Base-by-base conservation (phyloP, 306 rosid genomes). In the Gillenia trifoliata region DNA sequence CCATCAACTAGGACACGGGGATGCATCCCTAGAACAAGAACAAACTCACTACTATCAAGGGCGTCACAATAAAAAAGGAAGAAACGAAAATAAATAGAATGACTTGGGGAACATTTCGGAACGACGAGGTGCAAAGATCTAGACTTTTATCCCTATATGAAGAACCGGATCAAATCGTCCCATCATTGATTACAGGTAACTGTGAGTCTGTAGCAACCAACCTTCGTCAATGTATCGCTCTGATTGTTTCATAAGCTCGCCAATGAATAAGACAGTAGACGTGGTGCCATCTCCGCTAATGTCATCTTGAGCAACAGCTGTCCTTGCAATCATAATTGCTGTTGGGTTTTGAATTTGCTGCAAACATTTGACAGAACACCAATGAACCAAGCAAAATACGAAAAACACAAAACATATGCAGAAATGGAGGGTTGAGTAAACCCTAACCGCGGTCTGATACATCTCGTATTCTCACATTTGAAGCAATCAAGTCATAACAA, bases 281-380 rank as follows among this genome's bases (percentile, higher is more conserved):
- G 99, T 94, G 38, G 99, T 94, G 72, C 99, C 99, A 69, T 94
- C 99, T 38, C 99, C 97, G 38, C 95, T 94, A 12, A 85, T 88
- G 70, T 94, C 99, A 80, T 94, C 99, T 70, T 94, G 99, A 0
- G 99, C 99, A 66, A 94, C 99, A 1, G 99, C 99, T 0, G 97
- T 92, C 82, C 97, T 85, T 7, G 99, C 99, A 45, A 94, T 94
- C 99, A 92, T 94, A 47, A 94, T 89, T n/a, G 96, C 99, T 7
- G 99, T 94, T 1, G 99, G 99, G 76, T 88, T 94, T 79, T 94
- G 99, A 75, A 94, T 94, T 92, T 94, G 99, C 98, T 93, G 91
- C 75, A 80, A 9, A 67, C 70, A 55, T 56, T 75, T 50, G 6
- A 1, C 25, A 65, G 47, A 64, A n/a, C 34, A 22, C 45, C 29